Evolutionary conservation across 73 alveolate genomes (phyloP).

Genomic region (Paraurostyla sp.): DNA sequence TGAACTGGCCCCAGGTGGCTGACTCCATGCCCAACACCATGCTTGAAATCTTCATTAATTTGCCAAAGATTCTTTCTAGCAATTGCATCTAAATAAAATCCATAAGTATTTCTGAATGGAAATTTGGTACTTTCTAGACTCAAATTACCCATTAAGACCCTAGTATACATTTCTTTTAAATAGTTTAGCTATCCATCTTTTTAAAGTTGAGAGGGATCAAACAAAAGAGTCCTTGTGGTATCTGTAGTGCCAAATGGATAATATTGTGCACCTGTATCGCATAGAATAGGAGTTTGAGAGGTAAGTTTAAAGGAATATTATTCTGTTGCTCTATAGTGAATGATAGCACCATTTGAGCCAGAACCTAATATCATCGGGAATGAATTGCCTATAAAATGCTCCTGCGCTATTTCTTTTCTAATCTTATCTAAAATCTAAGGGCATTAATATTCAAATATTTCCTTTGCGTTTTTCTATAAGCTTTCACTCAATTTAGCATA

Average conservation of each 20-base stretch:
- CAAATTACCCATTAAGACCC: slow-evolving; percentile 79
- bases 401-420: slow-evolving; percentile 64
- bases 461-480: slow-evolving; percentile 56
- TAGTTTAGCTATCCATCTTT: neutral
- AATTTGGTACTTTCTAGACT: slow-evolving; percentile 59
- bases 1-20: slow-evolving; percentile 77
- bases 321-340: slow-evolving; percentile 77
- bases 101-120: slow-evolving; percentile 20
- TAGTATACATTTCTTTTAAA: slow-evolving; percentile 79
- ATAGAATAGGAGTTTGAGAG: slow-evolving; percentile 1
- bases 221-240: slow-evolving; percentile 77
- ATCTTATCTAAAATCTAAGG: slow-evolving; percentile 63
- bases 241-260: slow-evolving; percentile 80
- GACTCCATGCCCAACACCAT: slow-evolving; percentile 85
- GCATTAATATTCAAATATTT: slow-evolving; percentile 67
- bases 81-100: slow-evolving; percentile 52
- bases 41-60: slow-evolving; percentile 75
- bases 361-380: slow-evolving; percentile 77
- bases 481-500: slow-evolving; percentile 71
- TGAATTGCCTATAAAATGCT: slow-evolving; percentile 55
- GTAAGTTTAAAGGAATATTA: slow-evolving; percentile 23
- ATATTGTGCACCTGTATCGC: slow-evolving; percentile 82
- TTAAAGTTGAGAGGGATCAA: slow-evolving; percentile 16
- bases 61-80: slow-evolving; percentile 72
- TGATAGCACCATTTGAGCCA: slow-evolving; percentile 83